A percentile compares a stretch with the other conserved stretches of the same genome.
Conservation (phyloP, 2,329 filamentous ascomycete species). For the Aspergillus sp. region DNA sequence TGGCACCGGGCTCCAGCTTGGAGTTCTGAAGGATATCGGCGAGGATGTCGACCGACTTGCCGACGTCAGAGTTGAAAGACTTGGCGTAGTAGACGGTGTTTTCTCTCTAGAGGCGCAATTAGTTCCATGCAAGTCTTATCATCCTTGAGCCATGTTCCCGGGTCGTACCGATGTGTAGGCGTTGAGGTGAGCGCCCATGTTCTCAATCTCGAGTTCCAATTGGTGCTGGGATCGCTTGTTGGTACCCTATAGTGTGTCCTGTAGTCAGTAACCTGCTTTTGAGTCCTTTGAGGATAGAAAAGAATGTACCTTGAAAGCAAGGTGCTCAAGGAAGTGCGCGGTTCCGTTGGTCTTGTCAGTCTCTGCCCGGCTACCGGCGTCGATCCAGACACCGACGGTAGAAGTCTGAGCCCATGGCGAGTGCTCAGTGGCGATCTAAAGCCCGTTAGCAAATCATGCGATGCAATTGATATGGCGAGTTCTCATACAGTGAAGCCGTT, state of each 20-base stretch:
- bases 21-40: constrained; percentile 99
- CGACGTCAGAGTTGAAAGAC: constrained; percentile 96
- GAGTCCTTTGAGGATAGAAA: too few species aligned
- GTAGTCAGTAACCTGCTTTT: constrained; percentile 8
- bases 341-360: constrained; percentile 98
- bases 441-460: constrained; percentile 23
- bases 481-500: constrained; percentile 87
- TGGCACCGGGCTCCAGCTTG: constrained; percentile 87
- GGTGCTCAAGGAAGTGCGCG: constrained; percentile 98
- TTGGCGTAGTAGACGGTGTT: constrained; percentile 99
- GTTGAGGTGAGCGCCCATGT: constrained; percentile 99
- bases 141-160: constrained; percentile 10
- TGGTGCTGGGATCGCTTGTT: constrained; percentile 92
- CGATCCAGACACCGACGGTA: constrained; percentile 98
- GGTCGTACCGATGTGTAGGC: constrained; percentile 92
- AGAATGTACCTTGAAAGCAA: constrained; percentile 88
- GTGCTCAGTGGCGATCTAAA: constrained; percentile 92
- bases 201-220: constrained; percentile 98
- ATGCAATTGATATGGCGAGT: constrained; percentile 11
- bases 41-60: constrained; percentile 94
- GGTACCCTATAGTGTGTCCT: constrained; percentile 59
- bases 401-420: constrained; percentile 98
- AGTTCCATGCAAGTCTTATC: constrained; percentile 16
- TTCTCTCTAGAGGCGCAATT: constrained; percentile 64
- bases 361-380: constrained; percentile 96